Conservation (phyloP, 257 asterid species). For the Solanum virginianum region DNA sequence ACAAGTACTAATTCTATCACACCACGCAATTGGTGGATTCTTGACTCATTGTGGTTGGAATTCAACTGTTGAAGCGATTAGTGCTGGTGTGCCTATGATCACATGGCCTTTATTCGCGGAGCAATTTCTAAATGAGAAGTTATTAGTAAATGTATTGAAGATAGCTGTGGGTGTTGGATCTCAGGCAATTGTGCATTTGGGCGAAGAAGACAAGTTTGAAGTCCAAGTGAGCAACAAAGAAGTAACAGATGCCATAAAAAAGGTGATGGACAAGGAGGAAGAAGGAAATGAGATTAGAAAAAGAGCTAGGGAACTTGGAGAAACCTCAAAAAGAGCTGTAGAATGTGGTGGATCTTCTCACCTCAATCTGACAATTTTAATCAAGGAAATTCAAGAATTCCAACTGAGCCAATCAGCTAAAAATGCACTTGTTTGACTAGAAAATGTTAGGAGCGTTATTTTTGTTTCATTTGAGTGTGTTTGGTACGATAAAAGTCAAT, state of each 20-base stretch:
- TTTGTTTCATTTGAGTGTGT: neutral
- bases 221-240: neutral
- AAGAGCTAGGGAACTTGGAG: neutral
- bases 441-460: neutral
- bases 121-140: neutral
- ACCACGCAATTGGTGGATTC: neutral
- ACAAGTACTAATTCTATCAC: neutral
- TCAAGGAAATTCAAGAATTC: neutral
- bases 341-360: neutral
- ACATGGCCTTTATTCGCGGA: neutral
- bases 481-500: neutral
- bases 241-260: neutral
- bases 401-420: neutral
- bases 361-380: neutral
- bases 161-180: neutral
- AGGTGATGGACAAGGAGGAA: neutral
- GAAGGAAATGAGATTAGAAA: neutral
- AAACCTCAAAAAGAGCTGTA: neutral
- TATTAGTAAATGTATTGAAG: neutral
- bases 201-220: neutral
- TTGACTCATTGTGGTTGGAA: conserved; percentile 2
- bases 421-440: neutral
- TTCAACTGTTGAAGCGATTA: neutral
- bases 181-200: neutral
- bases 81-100: neutral